Evolutionary conservation across 495 filamentous ascomycete genomes (phyloP), one percentile per base, ranked within the genome.

Genomic region (Rhypophila decipiens): DNA sequence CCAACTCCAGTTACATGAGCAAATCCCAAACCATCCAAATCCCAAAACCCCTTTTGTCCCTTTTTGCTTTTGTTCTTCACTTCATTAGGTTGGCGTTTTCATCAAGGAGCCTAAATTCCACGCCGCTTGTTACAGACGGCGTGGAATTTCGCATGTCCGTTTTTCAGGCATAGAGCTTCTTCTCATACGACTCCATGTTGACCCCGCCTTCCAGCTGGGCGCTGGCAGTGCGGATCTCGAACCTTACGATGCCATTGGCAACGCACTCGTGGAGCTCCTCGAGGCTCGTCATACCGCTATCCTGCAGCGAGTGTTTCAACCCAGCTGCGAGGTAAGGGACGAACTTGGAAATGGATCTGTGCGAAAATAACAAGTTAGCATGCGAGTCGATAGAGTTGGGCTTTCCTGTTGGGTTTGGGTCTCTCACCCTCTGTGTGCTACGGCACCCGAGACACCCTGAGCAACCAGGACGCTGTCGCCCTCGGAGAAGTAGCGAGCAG

Each of bases 91-190:
- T n/a, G n/a, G n/a, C n/a, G n/a, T n/a, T n/a, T n/a, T n/a, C n/a
- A n/a, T n/a, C n/a, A n/a, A n/a, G n/a, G n/a, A n/a, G n/a, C n/a
- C n/a, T n/a, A n/a, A n/a, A n/a, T n/a, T n/a, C n/a, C n/a, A n/a
- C n/a, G n/a, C n/a, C n/a, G n/a, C n/a, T n/a, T n/a, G n/a, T n/a
- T n/a, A n/a, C n/a, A n/a, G n/a, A n/a, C n/a, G n/a, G n/a, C n/a
- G n/a, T n/a, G n/a, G n/a, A n/a, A n/a, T n/a, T n/a, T n/a, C n/a
- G n/a, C n/a, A n/a, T n/a, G n/a, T n/a, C n/a, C n/a, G n/a, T n/a
- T n/a, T n/a, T n/a, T n/a, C n/a, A 95, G 50, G 89, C 86, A 68
- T 96, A 98, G 51, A 99, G 84, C 75, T 96, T 99, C 84, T 97
- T 99, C 73, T 96, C 95, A 66, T 93, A 97, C 66, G 85, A 93